These are phyloP conservation scores for Arthrobotrys megalospora DNA, from an alignment of 2,329 filamentous ascomycete genomes.

Conservation along the genomic window DNA sequence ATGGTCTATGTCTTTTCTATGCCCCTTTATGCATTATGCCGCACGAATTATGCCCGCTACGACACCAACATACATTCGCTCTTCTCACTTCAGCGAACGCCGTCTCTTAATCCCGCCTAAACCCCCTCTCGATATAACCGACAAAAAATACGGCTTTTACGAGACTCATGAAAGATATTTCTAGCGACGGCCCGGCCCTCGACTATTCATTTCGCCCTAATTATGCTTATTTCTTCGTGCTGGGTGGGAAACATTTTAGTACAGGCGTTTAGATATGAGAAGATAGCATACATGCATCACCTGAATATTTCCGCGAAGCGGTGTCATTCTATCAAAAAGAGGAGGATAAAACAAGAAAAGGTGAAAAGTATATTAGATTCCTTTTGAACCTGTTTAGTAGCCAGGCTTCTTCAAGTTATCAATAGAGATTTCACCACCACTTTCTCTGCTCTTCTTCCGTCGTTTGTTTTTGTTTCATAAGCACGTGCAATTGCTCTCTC, in stretches of 20 bases:
- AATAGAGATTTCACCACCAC: background rate
- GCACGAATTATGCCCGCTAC: background rate
- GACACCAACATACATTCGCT: background rate
- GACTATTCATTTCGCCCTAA: no score
- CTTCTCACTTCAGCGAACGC: no score
- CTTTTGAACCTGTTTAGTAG: slow-evolving; percentile 6
- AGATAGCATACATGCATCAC: no score
- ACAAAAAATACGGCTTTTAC: no score
- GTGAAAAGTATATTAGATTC: slow-evolving; percentile 3
- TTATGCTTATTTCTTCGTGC: no score
- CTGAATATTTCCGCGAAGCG: no score
- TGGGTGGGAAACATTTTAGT: background rate
- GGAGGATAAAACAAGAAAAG: background rate
- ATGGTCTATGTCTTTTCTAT: no score
- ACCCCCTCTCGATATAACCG: no score
- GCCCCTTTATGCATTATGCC: background rate
- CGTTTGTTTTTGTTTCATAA: background rate
- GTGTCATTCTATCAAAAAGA: background rate
- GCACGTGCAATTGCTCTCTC: background rate
- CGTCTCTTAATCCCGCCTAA: no score
- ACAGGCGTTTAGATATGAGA: background rate
- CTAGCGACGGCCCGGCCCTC: no score
- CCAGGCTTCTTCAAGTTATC: background rate
- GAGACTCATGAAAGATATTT: no score
- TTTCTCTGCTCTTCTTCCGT: background rate